Percentiles rank a stretch among this genome's conserved stretches.
These are phyloP conservation scores for Trichoderma virens DNA, from an alignment of 495 filamentous ascomycete species.

Conservation along the genomic window DNA sequence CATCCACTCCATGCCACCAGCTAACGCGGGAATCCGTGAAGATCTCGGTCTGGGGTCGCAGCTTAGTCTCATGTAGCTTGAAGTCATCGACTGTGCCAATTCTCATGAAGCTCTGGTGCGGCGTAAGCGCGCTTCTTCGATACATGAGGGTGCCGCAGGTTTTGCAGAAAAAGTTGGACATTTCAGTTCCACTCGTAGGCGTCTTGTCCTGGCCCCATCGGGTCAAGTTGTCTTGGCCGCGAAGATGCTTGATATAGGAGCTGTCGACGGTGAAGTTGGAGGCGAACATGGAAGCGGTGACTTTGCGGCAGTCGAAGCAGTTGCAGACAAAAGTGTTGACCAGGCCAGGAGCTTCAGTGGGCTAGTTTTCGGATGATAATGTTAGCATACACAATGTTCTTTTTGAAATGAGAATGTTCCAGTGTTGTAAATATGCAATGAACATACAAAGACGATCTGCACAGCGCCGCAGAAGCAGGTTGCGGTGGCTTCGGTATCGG, in stretches of 20 bases:
- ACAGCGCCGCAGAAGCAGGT: conserved; percentile 50
- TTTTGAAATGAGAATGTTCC: background rate
- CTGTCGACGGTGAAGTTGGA: conserved; percentile 44
- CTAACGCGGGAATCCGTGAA: conserved; percentile 36
- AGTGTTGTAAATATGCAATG: background rate
- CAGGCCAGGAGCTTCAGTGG: conserved; percentile 34
- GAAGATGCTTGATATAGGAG: conserved; percentile 34
- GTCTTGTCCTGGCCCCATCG: conserved; percentile 33
- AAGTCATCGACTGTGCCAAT: conserved; percentile 52
- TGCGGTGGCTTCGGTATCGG: conserved; percentile 40
- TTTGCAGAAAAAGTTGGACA: conserved; percentile 49
- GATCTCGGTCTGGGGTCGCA: conserved; percentile 38
- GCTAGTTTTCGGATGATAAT: conserved; percentile 20
- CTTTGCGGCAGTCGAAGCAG: conserved; percentile 50
- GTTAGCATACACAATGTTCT: too few relatives aligned
- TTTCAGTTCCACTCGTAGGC: conserved; percentile 31
- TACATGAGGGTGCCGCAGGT: conserved; percentile 50
- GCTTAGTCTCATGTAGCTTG: conserved; percentile 40
- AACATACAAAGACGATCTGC: conserved; percentile 42
- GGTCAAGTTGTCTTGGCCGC: conserved; percentile 38
- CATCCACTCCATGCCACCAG: conserved; percentile 22
- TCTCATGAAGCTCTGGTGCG: conserved; percentile 36
- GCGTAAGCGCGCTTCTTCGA: conserved; percentile 27
- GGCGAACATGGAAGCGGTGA: conserved; percentile 53
- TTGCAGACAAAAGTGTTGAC: conserved; percentile 48